Evolutionary conservation across 1,139 yeast genomes (phyloP), one percentile per base, ranked within the genome.

Genomic region (Magnusiomyces tetraspermus): DNA sequence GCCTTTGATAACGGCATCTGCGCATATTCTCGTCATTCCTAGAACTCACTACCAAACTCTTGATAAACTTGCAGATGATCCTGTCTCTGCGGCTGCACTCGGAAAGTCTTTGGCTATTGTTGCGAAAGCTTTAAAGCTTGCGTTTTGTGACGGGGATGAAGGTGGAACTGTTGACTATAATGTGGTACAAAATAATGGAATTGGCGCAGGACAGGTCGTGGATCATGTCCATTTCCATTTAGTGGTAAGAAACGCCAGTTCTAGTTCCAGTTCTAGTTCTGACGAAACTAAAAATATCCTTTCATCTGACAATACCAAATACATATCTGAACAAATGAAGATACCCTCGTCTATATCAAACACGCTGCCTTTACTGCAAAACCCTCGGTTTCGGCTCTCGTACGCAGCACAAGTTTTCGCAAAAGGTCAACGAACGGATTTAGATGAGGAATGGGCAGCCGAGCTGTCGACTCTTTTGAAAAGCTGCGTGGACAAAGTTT

Each of bases 221-320:
- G 89, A 82, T 63, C 96, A 88, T 66, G 96, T 87, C 52, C 96
- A 88, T 67, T 87, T 87, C 79, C 96, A 88, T 65, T 49, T 68
- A 8, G 63, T 68, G 2, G 51, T 11, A 28, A 6, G 33, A 6
- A 28, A 28, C 6, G 11, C 6, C n/a, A n/a, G n/a, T n/a, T n/a
- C n/a, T n/a, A n/a, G n/a, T n/a, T n/a, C n/a, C n/a, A n/a, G n/a
- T n/a, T n/a, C n/a, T n/a, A n/a, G n/a, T n/a, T n/a, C n/a, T n/a
- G n/a, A 28, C 6, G 33, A 28, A 11, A 6, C 33, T 6, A 6
- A 8, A 8, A 8, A 28, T 11, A 11, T 8, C 33, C 11, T 28
- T 6, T 6, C 6, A 28, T 28, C 33, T 19, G 43, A 38, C 22
- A 38, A 38, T 2, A 38, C 43, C 11, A 38, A 23, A 19, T 38